Evolutionary conservation across 441 rosid genomes (phyloP), one percentile per base, ranked within the genome.

Genomic region (Euphorbia corollata): DNA sequence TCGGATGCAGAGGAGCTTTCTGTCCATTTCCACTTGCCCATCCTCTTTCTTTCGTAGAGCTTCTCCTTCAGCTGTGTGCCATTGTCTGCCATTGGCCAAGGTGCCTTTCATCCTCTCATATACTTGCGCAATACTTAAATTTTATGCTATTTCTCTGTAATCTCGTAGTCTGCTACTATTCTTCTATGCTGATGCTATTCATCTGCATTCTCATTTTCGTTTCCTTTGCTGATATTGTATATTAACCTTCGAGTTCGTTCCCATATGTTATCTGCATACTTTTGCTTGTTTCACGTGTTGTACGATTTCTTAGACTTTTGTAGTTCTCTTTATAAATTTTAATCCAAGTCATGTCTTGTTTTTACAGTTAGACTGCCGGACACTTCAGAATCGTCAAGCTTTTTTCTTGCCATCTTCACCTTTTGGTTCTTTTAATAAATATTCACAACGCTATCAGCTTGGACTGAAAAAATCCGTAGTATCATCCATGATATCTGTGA

Each of bases 81-180:
- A 78, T 73, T 64, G 67, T 65, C 81, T 85, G 34, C 74, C 72
- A 68, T 83, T 85, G 87, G 80, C 84, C 71, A 80, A 80, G 82
- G 90, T 83, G 61, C 45, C 50, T 60, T 51, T 69, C 41, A 36
- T 36, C 4, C 41, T 36, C 41, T 36, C 41, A 16, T 0, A 11
- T 51, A 16, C 23, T 48, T 6, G 47, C 47, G 13, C 47, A 9
- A 41, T 41, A 54, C 30, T 54, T 54, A 9, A 54, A 54, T 8
- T 54, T 45, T 54, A 20, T 54, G 13, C 2, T 0, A 20, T 20
- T 39, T 39, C 8, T 39, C 30, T 20, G 15, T 39, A 36, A 4
- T 7, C 45, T 16, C 12, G 41, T 36, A 36, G 5, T 36, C 41
- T 36, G 9, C 7, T 36, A 5, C 9, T 36, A 36, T 36, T 36